Conservation (phyloP, 2,329 filamentous ascomycete genomes). For the Cyphellophora attinorum region DNA sequence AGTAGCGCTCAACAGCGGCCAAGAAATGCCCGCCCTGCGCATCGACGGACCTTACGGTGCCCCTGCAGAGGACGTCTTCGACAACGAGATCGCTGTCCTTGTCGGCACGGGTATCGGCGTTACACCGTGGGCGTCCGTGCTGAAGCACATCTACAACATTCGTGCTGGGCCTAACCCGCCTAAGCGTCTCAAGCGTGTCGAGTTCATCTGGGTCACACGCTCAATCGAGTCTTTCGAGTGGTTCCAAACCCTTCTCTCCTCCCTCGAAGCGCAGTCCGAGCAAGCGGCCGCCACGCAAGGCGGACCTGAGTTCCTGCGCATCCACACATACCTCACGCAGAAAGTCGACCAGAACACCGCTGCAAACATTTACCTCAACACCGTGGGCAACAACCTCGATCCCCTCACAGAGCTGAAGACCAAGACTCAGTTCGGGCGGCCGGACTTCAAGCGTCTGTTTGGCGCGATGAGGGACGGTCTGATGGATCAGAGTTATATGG, state of each 20-base stretch:
- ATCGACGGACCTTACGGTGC: constrained; percentile 96
- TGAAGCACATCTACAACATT: constrained; percentile 98
- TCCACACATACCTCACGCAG: constrained; percentile 96
- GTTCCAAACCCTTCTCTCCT: constrained; percentile 91
- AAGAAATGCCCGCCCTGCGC: constrained; percentile 79
- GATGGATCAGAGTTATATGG: constrained; percentile 72
- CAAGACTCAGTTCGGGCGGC: constrained; percentile 88
- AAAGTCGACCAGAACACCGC: constrained; percentile 83
- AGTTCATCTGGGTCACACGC: constrained; percentile 98
- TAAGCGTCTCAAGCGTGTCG: constrained; percentile 78
- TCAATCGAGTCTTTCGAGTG: constrained; percentile 95
- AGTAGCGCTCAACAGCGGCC: constrained; percentile 84
- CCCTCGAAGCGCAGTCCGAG: constrained; percentile 77
- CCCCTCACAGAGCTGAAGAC: constrained; percentile 84
- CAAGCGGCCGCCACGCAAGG: constrained; percentile 51
- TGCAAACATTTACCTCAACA: constrained; percentile 95
- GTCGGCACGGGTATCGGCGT: constrained; percentile 76
- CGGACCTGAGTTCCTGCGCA: constrained; percentile 74
- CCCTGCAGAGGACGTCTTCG: constrained; percentile 95
- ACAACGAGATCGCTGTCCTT: constrained; percentile 72
- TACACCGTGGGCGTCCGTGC: constrained; percentile 76
- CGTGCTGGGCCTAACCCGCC: constrained; percentile 84
- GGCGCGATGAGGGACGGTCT: constrained; percentile 81
- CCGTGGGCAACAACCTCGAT: constrained; percentile 76
- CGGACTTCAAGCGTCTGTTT: constrained; percentile 76